Evolutionary conservation across 345 rosid genomes (phyloP).

Genomic region (Gossypium rotundifolium): DNA sequence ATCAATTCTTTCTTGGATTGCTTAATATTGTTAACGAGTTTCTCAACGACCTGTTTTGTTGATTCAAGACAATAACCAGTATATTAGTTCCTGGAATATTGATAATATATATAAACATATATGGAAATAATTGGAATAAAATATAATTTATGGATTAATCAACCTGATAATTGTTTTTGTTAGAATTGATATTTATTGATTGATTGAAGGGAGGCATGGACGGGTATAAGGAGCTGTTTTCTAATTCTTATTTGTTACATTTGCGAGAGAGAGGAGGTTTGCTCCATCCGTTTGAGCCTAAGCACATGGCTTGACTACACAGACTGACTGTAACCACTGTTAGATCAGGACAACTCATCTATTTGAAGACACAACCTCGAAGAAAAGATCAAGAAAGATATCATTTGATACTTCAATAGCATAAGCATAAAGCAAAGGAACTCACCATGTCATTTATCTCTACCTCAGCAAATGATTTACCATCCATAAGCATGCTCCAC

Average conservation of each 20-base stretch:
- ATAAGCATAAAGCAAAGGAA: constrained; percentile 11
- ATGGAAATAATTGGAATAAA: background rate
- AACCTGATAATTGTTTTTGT: background rate
- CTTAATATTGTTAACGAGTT: background rate
- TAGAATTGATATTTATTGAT: background rate
- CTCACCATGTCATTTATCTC: constrained; percentile 98
- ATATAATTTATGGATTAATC: background rate
- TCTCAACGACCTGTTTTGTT: background rate
- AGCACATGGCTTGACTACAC: constrained; percentile 2
- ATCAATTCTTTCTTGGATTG: background rate
- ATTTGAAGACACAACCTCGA: background rate
- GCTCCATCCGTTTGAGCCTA: background rate
- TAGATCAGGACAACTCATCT: background rate
- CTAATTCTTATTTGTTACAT: background rate
- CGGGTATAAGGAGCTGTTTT: background rate
- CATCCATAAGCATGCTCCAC: constrained; percentile 97
- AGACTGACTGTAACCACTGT: background rate
- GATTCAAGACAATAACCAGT: background rate
- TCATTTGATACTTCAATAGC: background rate
- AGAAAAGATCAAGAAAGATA: background rate
- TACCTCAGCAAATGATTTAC: constrained; percentile 96
- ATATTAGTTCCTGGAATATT: background rate
- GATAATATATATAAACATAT: background rate
- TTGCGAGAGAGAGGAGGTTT: background rate
- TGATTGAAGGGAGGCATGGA: background rate